Conservation (phyloP, 176 grass and related monocot genomes). For the Elaeis guineensis region DNA sequence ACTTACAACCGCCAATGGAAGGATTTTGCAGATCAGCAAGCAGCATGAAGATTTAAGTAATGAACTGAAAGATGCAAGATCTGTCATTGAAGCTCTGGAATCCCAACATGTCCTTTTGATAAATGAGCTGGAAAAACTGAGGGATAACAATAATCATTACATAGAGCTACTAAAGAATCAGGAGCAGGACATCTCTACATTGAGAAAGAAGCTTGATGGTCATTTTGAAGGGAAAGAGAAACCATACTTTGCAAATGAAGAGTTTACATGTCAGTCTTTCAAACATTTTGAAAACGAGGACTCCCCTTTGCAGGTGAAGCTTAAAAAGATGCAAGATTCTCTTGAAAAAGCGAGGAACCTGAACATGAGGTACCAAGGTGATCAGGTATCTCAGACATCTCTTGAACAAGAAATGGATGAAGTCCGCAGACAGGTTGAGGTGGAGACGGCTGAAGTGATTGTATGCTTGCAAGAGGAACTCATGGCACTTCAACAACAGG, state of each 20-base stretch:
- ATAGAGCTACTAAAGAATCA: slow-evolving; percentile 27
- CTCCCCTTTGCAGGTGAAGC: slow-evolving; percentile 68
- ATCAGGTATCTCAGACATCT: slow-evolving; percentile 62
- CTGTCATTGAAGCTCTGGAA: slow-evolving; percentile 75
- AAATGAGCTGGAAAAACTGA: slow-evolving; percentile 65
- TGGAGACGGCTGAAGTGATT: slow-evolving; percentile 91
- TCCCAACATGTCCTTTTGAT: slow-evolving; percentile 61
- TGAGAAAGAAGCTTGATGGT: slow-evolving; percentile 36
- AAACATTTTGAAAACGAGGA: slow-evolving; percentile 56
- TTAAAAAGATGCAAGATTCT: slow-evolving; percentile 93
- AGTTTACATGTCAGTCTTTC: slow-evolving; percentile 33
- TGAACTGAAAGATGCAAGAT: slow-evolving; percentile 51
- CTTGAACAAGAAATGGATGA: slow-evolving; percentile 87
- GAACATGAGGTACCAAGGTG: slow-evolving; percentile 47
- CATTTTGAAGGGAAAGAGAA: slow-evolving; percentile 6
- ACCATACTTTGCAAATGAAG: slow-evolving; percentile 21
- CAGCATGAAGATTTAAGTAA: slow-evolving; percentile 31
- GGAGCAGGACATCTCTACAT: slow-evolving; percentile 31
- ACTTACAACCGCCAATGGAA: slow-evolving; percentile 34
- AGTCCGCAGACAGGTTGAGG: slow-evolving; percentile 80
- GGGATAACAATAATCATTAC: slow-evolving; percentile 31
- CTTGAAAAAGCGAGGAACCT: slow-evolving; percentile 57
- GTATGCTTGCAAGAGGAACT: slow-evolving; percentile 85
- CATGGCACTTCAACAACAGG: slow-evolving; percentile 38
- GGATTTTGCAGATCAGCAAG: slow-evolving; percentile 22